These are phyloP conservation scores for Panaeolus cyanescens DNA, from an alignment of 768 basidiomycete species.

Conservation along the genomic window DNA sequence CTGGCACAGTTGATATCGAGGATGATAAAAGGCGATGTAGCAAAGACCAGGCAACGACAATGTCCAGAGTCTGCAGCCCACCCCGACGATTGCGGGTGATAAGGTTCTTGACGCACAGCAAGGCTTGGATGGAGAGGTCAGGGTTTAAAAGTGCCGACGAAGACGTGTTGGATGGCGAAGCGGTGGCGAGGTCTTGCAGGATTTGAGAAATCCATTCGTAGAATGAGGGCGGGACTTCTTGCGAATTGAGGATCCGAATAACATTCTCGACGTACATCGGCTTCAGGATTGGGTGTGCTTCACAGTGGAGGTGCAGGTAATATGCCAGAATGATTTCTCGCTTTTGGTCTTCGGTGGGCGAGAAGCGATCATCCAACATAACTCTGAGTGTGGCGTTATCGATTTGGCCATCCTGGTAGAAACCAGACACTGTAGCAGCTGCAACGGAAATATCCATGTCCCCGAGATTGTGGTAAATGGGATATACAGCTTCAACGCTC, in stretches of 20 bases:
- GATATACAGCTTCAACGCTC: conserved; percentile 27
- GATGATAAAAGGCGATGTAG: conserved; percentile 26
- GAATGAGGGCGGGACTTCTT: conserved; percentile 31
- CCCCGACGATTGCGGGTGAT: conserved; percentile 16
- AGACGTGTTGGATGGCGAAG: conserved; percentile 6
- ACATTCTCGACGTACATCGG: conserved; percentile 28
- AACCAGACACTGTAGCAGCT: conserved; percentile 21
- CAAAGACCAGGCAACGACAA: conserved; percentile 30
- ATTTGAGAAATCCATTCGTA: conserved; percentile 32
- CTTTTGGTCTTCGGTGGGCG: conserved; percentile 26
- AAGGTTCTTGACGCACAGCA: conserved; percentile 27
- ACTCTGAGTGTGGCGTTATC: conserved; percentile 28
- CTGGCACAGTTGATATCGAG: conserved; percentile 7
- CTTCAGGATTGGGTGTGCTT: conserved; percentile 22
- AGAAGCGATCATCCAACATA: conserved; percentile 31
- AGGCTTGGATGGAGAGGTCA: conserved; percentile 25
- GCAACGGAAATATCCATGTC: conserved; percentile 25
- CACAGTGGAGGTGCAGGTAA: conserved; percentile 29
- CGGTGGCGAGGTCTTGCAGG: conserved; percentile 23
- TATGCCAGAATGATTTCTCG: conserved; percentile 30
- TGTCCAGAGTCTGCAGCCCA: conserved; percentile 22
- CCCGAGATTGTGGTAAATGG: conserved; percentile 25
- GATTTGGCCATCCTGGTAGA: conserved; percentile 26
- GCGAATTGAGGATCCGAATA: conserved; percentile 29
- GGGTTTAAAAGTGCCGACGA: conserved; percentile 11